Base-by-base conservation (phyloP, 2,329 filamentous ascomycete species). In the Boeremia lycopersici region DNA sequence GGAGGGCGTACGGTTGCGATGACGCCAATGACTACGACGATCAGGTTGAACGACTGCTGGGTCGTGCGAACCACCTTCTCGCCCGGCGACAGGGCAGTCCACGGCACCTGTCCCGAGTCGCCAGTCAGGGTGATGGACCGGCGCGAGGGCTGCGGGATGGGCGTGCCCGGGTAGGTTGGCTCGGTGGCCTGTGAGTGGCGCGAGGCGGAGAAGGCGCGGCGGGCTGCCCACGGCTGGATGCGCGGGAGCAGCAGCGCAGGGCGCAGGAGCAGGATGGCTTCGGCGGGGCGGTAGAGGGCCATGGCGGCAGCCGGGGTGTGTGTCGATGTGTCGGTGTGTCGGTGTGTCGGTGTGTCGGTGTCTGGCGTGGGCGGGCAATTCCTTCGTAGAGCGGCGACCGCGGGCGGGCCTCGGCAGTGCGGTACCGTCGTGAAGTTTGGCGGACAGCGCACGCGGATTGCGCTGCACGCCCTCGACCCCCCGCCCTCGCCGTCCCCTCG, bases 1-100 rank as follows among this genome's bases (percentile, higher is more conserved):
- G 5, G 19, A 23, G 19, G 19, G 5, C 19, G 19, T 81, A 91
- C 90, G 31, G 93, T 96, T 64, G 93, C 79, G 30, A 86, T 82
- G 10, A 93, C 77, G 25, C 93, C 93, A 7, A 88, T 80, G 1
- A 91, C 63, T 8, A 97, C 86, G 59, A 97, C 76, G 62, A 88
- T 82, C 62, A 96, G 86, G 76, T 98, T 97, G 79, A 96, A 89
- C 13, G 88, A 89, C 75, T 97, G 93, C 75, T 97, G 93, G 0
- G 91, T 93, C 8, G 91, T 90, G 34, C 93, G 85, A 23, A 89
- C 89, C 2, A 87, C 86, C 75, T 96, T 97, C 73, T 97, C 93
- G 42, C 79, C 79, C 0, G 78, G 79, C 0, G 88, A 91, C 2
- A 98, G 83, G 49, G 95, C 82, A 3, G 80, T 82, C 93, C 93